Evolutionary conservation across 2,329 filamentous ascomycete genomes (phyloP).

Genomic region (Penicillium paneum): DNA sequence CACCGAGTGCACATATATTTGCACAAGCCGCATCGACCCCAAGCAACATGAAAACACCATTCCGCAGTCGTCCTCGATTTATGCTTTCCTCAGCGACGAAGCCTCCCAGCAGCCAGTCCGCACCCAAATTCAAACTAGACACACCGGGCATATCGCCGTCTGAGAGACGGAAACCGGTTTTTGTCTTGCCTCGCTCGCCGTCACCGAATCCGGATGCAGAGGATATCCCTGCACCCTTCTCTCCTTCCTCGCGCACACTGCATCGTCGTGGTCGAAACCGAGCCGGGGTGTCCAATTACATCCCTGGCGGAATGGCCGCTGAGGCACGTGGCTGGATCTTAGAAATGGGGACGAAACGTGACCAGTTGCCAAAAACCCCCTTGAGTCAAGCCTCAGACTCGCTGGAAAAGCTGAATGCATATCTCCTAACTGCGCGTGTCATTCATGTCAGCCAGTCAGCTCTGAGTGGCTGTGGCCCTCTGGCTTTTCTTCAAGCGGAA

Average conservation of each 20-base stretch:
- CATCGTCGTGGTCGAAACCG: constrained; percentile 31
- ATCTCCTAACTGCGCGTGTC: constrained; percentile 22
- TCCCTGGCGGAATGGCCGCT: constrained; percentile 41
- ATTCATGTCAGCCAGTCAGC: constrained; percentile 13
- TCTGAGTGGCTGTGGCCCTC: constrained; percentile 25
- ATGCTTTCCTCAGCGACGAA: constrained; percentile 25
- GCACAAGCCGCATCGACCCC: constrained; percentile 13
- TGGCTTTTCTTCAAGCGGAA: constrained; percentile 24
- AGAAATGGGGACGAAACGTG: constrained; percentile 35
- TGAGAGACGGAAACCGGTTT: constrained; percentile 33
- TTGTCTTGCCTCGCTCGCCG: constrained; percentile 39
- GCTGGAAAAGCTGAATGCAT: constrained; percentile 7
- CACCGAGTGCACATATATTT: constrained; percentile 3
- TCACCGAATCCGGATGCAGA: constrained; percentile 26
- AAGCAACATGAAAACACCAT: constrained; percentile 20
- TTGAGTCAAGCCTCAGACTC: neutral
- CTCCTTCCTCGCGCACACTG: constrained; percentile 33
- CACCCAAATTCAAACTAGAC: constrained; percentile 11
- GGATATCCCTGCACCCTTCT: constrained; percentile 34
- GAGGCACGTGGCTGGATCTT: constrained; percentile 43
- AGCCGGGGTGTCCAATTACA: constrained; percentile 25
- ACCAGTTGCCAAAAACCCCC: constrained; percentile 10
- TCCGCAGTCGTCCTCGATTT: constrained; percentile 30
- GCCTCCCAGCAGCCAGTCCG: constrained; percentile 18
- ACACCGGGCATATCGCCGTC: constrained; percentile 15